These are phyloP conservation scores for Fusarium succisae DNA, from an alignment of 2,329 filamentous ascomycete genomes.

Conservation along the genomic window DNA sequence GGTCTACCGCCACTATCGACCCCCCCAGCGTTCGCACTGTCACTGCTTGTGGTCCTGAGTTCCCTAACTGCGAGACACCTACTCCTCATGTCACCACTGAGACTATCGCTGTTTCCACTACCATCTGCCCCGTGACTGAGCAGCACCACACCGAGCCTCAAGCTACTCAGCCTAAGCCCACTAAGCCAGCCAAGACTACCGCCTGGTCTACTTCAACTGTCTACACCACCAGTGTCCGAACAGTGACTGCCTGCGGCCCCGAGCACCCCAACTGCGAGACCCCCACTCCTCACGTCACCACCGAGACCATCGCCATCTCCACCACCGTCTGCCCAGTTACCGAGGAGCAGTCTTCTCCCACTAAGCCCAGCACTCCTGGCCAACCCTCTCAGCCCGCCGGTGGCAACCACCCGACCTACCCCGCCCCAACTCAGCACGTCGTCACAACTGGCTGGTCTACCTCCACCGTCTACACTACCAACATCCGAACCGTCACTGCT, in stretches of 20 bases:
- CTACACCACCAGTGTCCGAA: conserved; percentile 33
- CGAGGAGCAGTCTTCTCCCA: conserved; percentile 10
- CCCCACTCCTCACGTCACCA: conserved; percentile 4
- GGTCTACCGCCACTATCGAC: conserved; percentile 23
- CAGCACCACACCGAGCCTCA: not conserved
- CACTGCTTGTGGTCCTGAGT: conserved; percentile 12
- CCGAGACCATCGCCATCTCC: conserved; percentile 25
- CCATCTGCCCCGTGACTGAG: conserved; percentile 24
- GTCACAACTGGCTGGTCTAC: conserved; percentile 7
- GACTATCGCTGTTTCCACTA: conserved; percentile 29
- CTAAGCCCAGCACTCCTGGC: not conserved
- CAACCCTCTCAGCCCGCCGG: not conserved
- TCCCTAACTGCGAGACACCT: conserved; percentile 2
- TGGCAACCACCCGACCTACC: not conserved
- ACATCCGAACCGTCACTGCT: conserved; percentile 32
- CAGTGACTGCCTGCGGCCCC: conserved; percentile 23
- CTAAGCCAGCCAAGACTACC: not conserved
- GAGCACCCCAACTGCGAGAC: not conserved
- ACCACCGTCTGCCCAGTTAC: conserved; percentile 30
- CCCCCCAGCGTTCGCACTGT: conserved; percentile 32
- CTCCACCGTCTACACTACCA: conserved; percentile 31
- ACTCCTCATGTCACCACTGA: conserved; percentile 8
- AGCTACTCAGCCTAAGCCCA: not conserved
- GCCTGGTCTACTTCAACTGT: conserved; percentile 20
- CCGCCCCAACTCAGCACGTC: not conserved